These are phyloP conservation scores for Penicillium manginii DNA, from an alignment of 495 filamentous ascomycete species.

Conservation along the genomic window DNA sequence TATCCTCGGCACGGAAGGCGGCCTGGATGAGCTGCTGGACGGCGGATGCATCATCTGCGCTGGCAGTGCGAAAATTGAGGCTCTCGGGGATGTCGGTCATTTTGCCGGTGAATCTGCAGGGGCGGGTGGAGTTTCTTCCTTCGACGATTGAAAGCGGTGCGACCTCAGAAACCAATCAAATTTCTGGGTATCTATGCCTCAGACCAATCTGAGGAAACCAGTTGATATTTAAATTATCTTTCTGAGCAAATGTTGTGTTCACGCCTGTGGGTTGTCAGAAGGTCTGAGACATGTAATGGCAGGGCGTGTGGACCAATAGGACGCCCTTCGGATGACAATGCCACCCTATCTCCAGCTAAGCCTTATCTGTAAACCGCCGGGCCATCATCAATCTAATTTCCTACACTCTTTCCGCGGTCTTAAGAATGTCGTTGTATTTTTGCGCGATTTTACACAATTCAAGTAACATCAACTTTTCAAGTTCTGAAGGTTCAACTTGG, in stretches of 20 bases:
- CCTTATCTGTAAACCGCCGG: background rate
- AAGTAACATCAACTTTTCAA: no score
- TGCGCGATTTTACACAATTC: no score
- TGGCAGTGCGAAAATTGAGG: slow-evolving; percentile 36
- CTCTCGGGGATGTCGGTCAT: background rate
- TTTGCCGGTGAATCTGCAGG: slow-evolving; percentile 2
- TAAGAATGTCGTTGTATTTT: no score
- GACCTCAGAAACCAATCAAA: no score
- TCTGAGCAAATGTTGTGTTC: background rate
- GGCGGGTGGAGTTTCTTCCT: background rate
- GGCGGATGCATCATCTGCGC: slow-evolving; percentile 27
- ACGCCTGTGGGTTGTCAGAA: background rate
- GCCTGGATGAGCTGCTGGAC: slow-evolving; percentile 41
- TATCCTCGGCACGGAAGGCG: slow-evolving; percentile 46
- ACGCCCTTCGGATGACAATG: slow-evolving; percentile 1
- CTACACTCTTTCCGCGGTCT: no score
- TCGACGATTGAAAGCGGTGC: no score
- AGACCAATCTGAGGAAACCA: background rate
- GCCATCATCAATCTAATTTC: no score
- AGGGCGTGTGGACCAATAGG: background rate
- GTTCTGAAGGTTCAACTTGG: no score
- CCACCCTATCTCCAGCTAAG: background rate
- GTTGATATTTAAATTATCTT: background rate
- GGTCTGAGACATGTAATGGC: background rate
- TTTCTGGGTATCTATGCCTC: no score